phyloP scores from a whole-genome alignment of 2,329 filamentous ascomycete species.

The Aspergillus pseudoviridinutans region DNA sequence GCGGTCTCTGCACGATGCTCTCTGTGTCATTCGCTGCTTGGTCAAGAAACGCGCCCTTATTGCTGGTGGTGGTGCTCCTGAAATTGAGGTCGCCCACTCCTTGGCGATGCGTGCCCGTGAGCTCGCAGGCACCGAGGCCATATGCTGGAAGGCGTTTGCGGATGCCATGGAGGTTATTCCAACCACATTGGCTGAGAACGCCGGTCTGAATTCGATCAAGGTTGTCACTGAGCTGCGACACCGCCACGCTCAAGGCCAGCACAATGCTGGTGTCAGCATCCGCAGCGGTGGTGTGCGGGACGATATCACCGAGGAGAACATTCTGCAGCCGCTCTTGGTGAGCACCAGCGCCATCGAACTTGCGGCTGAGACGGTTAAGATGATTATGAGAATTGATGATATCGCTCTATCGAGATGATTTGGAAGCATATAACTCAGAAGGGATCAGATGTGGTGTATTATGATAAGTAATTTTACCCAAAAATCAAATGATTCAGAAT shows the following conservation, averaged over 20 bases:
- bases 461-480: background rate
- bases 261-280: conserved; percentile 96
- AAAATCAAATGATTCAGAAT: background rate
- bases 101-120: conserved; percentile 77
- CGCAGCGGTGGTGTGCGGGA: conserved; percentile 95
- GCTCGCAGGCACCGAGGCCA: conserved; percentile 85
- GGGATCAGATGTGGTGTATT: background rate
- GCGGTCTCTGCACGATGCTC: conserved; percentile 91
- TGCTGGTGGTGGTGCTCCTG: conserved; percentile 90
- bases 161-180: conserved; percentile 97
- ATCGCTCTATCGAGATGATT: conserved; percentile 54
- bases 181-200: conserved; percentile 94
- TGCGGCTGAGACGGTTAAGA: conserved; percentile 97
- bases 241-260: conserved; percentile 90
- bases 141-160: conserved; percentile 99
- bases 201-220: conserved; percentile 96
- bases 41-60: conserved; percentile 99
- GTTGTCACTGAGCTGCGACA: conserved; percentile 95
- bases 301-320: conserved; percentile 95
- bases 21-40: conserved; percentile 93
- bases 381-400: conserved; percentile 71
- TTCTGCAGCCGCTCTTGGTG: conserved; percentile 90
- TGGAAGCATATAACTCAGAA: background rate
- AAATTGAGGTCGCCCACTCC: conserved; percentile 91
- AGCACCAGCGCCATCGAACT: conserved; percentile 97